Percentiles rank a stretch among this genome's conserved stretches.
Conservation (phyloP, 805 yeast species). For the Metschnikowia arizonensis region DNA sequence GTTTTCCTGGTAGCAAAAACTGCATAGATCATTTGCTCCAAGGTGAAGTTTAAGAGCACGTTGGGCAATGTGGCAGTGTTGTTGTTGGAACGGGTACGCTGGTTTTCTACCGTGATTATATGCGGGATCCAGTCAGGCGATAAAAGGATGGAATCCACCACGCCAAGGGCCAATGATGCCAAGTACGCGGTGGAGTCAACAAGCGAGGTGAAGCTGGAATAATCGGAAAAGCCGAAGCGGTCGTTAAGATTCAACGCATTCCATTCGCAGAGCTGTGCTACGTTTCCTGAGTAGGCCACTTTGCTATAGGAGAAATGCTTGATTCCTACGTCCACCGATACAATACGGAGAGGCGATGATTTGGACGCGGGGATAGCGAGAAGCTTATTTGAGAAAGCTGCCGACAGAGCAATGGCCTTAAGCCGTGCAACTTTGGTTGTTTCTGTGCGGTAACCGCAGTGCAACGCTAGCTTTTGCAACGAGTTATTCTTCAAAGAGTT, state of each 20-base stretch:
- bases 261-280: slow-evolving; percentile 20
- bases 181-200: slow-evolving; percentile 29
- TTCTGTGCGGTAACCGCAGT: slow-evolving; percentile 22
- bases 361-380: slow-evolving; percentile 8
- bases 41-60: slow-evolving; percentile 34
- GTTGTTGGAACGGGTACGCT: slow-evolving; percentile 35
- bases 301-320: slow-evolving; percentile 40
- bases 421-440: slow-evolving; percentile 18
- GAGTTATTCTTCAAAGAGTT: slow-evolving; percentile 10
- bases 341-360: slow-evolving; percentile 11
- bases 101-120: slow-evolving; percentile 35
- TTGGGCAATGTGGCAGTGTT: slow-evolving; percentile 36
- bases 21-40: slow-evolving; percentile 36
- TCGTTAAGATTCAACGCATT: slow-evolving; percentile 25
- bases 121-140: slow-evolving; percentile 17
- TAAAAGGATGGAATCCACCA: slow-evolving; percentile 21
- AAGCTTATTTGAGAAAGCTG: slow-evolving; percentile 9
- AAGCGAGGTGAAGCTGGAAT: slow-evolving; percentile 7
- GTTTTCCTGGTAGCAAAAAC: slow-evolving; percentile 22
- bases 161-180: slow-evolving; percentile 18
- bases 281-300: slow-evolving; percentile 7
- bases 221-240: slow-evolving; percentile 17
- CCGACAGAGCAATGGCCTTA: slow-evolving; percentile 9
- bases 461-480: slow-evolving; percentile 18
- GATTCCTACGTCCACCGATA: slow-evolving; percentile 39